These are phyloP conservation scores for Globisporangium barbulae DNA, from an alignment of 352 stramenopile genomes.

Conservation along the genomic window DNA sequence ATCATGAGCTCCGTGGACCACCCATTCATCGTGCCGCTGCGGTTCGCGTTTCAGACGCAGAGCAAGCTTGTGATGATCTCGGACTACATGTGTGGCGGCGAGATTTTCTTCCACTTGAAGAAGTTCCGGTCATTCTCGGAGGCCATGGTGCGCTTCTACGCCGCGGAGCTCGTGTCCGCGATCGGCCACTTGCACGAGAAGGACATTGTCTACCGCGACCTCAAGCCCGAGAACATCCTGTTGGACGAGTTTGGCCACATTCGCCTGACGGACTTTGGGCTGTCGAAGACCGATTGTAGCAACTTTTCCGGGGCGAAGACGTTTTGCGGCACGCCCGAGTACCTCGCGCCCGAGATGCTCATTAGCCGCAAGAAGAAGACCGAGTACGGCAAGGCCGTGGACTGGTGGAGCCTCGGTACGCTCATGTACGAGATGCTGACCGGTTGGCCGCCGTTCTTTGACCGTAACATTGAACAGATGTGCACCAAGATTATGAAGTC, in stretches of 20 bases:
- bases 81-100: conserved; percentile 87
- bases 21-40: conserved; percentile 96
- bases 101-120: conserved; percentile 92
- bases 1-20: conserved; percentile 92
- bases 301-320: conserved; percentile 81
- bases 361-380: conserved; percentile 86
- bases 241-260: conserved; percentile 91
- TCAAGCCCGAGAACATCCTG: conserved; percentile 94
- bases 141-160: conserved; percentile 90
- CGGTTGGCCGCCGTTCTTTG: conserved; percentile 92
- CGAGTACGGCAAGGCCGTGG: conserved; percentile 90
- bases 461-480: conserved; percentile 90
- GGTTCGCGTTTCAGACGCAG: conserved; percentile 90
- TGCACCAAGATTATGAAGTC: conserved; percentile 91
- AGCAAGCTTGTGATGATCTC: conserved; percentile 92
- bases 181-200: conserved; percentile 89
- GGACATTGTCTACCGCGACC: conserved; percentile 92
- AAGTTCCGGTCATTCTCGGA: conserved; percentile 90
- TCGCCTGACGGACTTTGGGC: conserved; percentile 91
- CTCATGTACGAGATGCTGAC: conserved; percentile 96
- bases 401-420: conserved; percentile 94
- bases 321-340: conserved; percentile 88
- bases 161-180: conserved; percentile 90
- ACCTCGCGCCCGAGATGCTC: conserved; percentile 88
- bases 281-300: conserved; percentile 87